Base-by-base conservation (phyloP, 495 filamentous ascomycete genomes). In the Friedmanniomyces endolithicus region DNA sequence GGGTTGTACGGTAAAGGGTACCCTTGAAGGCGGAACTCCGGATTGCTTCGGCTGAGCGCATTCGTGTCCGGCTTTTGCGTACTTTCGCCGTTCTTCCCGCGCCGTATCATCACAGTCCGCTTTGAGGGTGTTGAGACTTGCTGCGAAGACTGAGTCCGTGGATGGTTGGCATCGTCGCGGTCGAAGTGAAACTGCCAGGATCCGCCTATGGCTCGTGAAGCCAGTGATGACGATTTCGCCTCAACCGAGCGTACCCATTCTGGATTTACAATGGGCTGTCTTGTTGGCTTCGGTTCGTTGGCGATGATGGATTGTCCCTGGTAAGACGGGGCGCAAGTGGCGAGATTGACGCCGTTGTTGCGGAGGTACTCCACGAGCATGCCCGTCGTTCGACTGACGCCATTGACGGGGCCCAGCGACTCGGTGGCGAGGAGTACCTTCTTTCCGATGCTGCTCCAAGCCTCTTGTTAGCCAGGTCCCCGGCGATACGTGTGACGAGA, bases 1-100 rank as follows among this genome's bases (percentile, higher is more conserved):
- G 79, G 80, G 64, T 80, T 82, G 65, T 81, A 83, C 0, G 81
- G 79, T n/a, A 84, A 63, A 14, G 77, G 79, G 59, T 75, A 80
- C 2, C 81, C 79, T 31, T 72, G 69, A 2, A 82, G 65, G 0
- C 79, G 75, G 40, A 78, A 65, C 53, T 79, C 75, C 39, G 69
- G 63, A 52, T 70, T 60, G 12, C 63, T 50, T 53, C 50, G 37
- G 29, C 46, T 39, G 11, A 54, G 23, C 7, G 24, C 27, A 11
- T 25, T 23, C 1, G 14, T 7, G 23, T 60, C 52, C 6, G 46
- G n/a, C 44, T 37, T 48, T 23, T 56, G 52, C 12, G 19, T 19
- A 35, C 23, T 53, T 19, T 60, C 46, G 25, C 33, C 53, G 47
- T 48, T 52, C 23, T 48, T 56, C 19, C 48, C 46, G 16, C 57